Percentiles rank a stretch among this genome's conserved stretches.
phyloP scores from a whole-genome alignment of 495 filamentous ascomycete genomes.

The Immersiella caudata region DNA sequence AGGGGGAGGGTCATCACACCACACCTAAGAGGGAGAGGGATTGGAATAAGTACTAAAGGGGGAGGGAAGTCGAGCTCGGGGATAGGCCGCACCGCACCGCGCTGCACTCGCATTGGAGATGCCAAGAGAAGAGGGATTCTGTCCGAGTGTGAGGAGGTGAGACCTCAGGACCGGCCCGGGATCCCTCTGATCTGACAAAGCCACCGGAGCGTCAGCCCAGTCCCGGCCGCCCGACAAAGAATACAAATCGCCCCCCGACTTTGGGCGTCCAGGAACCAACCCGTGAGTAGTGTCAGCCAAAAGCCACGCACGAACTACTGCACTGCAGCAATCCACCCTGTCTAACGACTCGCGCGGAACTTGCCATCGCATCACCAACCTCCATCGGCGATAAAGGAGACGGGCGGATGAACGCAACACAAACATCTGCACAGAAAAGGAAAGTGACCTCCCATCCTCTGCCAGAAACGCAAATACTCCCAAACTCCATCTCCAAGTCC shows the following conservation, averaged over 20 bases:
- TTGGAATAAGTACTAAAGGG: background rate
- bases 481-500: conserved; percentile 9
- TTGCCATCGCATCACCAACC: background rate
- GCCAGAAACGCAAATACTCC: background rate
- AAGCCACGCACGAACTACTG: background rate
- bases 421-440: background rate
- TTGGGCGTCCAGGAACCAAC: background rate
- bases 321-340: no score
- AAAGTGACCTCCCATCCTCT: background rate
- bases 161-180: background rate
- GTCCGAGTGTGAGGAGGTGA: background rate
- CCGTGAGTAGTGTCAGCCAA: background rate
- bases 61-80: no score
- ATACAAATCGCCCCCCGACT: background rate
- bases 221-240: background rate
- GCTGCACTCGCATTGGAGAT: background rate
- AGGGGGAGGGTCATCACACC: background rate
- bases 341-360: background rate
- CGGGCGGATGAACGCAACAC: background rate
- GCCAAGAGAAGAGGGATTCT: background rate
- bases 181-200: background rate
- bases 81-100: background rate
- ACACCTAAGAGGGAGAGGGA: background rate
- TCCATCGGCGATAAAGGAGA: background rate
- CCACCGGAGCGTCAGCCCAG: background rate